Conservation (phyloP, 495 filamentous ascomycete genomes). For the Bacidia rubella region DNA sequence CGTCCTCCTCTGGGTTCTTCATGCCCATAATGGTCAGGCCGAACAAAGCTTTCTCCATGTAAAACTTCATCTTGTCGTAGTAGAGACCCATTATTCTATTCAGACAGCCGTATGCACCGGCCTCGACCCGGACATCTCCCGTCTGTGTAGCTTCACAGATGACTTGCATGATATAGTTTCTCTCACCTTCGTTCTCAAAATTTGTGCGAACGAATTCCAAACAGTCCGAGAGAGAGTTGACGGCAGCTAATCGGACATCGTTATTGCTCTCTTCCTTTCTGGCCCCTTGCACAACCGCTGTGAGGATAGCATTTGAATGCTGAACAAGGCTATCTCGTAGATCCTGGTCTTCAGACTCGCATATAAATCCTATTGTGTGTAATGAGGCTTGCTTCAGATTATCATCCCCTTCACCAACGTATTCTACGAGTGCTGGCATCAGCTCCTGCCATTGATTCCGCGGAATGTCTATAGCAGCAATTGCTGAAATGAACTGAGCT, state of each 20-base stretch:
- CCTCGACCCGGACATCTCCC: slow-evolving; percentile 74
- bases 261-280: slow-evolving; percentile 84
- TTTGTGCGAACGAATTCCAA: slow-evolving; percentile 95
- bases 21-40: slow-evolving; percentile 97
- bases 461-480: slow-evolving; percentile 88
- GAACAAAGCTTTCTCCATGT: slow-evolving; percentile 99
- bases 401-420: slow-evolving; percentile 74
- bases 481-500: slow-evolving; percentile 87
- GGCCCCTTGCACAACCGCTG: slow-evolving; percentile 92
- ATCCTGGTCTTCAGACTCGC: slow-evolving; percentile 83
- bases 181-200: slow-evolving; percentile 96
- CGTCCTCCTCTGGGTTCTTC: slow-evolving; percentile 95
- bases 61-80: slow-evolving; percentile 99
- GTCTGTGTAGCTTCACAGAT: slow-evolving; percentile 95
- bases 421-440: slow-evolving; percentile 74
- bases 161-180: slow-evolving; percentile 99
- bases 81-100: slow-evolving; percentile 97
- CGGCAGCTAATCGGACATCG: slow-evolving; percentile 83
- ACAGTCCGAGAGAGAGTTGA: slow-evolving; percentile 89
- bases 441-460: slow-evolving; percentile 91
- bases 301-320: slow-evolving; percentile 95
- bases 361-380: slow-evolving; percentile 91
- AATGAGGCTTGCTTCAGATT: slow-evolving; percentile 88
- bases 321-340: slow-evolving; percentile 65
- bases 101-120: slow-evolving; percentile 88